These are phyloP conservation scores for Amoebophrya sp. DNA, from an alignment of 169 alveolate genomes.

Conservation along the genomic window DNA sequence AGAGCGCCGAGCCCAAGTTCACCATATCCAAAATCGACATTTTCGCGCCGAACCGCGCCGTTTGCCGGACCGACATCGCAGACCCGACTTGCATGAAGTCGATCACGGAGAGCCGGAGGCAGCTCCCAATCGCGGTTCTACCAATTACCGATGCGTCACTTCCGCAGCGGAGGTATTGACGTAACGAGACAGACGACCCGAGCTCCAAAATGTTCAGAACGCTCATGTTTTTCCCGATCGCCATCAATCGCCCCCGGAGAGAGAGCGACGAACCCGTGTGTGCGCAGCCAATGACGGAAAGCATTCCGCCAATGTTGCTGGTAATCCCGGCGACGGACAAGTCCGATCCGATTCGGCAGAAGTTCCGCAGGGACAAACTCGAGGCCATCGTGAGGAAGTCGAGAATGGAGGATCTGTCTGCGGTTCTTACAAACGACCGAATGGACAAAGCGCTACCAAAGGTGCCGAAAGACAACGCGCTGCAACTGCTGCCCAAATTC, in stretches of 20 bases:
- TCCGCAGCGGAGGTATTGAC: neutral
- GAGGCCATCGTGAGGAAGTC: neutral
- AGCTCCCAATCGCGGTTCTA: neutral
- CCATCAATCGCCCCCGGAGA: neutral
- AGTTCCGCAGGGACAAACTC: neutral
- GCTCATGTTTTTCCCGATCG: neutral
- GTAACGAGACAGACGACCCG: neutral
- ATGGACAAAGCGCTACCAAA: neutral
- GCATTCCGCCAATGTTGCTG: neutral
- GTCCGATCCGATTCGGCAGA: neutral
- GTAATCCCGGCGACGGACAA: neutral
- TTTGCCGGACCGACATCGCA: neutral
- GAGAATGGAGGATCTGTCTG: neutral
- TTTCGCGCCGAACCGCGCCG: neutral
- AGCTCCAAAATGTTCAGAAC: neutral
- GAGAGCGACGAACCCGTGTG: neutral
- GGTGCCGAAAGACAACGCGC: neutral
- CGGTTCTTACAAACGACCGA: neutral
- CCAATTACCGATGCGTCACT: neutral
- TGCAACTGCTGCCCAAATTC: neutral
- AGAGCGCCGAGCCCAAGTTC: neutral
- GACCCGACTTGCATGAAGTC: slow-evolving; percentile 27
- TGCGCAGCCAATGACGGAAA: neutral
- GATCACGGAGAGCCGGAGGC: neutral
- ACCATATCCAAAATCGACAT: neutral